A percentile compares a stretch with the other conserved stretches of the same genome.
Evolutionary conservation across 768 basidiomycete genomes (phyloP).

Genomic region (Rhizopogon rudus): DNA sequence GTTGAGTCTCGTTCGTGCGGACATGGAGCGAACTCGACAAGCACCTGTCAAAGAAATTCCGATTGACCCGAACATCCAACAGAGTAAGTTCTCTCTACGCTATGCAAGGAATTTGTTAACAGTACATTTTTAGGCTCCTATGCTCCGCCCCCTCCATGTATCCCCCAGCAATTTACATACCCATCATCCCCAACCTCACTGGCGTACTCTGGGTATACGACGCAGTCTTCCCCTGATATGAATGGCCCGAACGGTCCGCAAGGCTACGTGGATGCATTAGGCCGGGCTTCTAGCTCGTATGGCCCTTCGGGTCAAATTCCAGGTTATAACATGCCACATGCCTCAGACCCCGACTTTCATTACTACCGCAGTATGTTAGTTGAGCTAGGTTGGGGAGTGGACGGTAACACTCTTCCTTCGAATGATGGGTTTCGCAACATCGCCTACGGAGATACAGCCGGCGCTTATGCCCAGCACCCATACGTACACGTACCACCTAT

Average conservation of each 20-base stretch:
- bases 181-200: constrained; percentile 12
- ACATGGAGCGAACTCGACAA: constrained; percentile 51
- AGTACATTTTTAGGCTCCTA: constrained; percentile 16
- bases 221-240: not conserved
- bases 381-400: constrained; percentile 62
- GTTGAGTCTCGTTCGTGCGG: constrained; percentile 59
- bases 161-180: constrained; percentile 14
- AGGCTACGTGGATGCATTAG: not conserved
- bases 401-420: constrained; percentile 20
- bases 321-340: constrained; percentile 25
- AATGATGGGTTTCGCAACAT: constrained; percentile 20
- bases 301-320: not conserved
- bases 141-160: constrained; percentile 15
- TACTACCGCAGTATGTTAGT: constrained; percentile 76
- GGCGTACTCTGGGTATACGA: constrained; percentile 5
- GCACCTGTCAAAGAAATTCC: constrained; percentile 35
- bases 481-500: constrained; percentile 23
- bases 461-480: constrained; percentile 28
- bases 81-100: constrained; percentile 32
- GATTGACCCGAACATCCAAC: constrained; percentile 54
- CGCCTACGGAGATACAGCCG: constrained; percentile 30
- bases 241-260: not conserved
- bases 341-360: constrained; percentile 56
- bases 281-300: not conserved
- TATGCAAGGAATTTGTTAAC: constrained; percentile 4